Base-by-base conservation (phyloP, 2,329 filamentous ascomycete species). In the Trichoderma sp. region DNA sequence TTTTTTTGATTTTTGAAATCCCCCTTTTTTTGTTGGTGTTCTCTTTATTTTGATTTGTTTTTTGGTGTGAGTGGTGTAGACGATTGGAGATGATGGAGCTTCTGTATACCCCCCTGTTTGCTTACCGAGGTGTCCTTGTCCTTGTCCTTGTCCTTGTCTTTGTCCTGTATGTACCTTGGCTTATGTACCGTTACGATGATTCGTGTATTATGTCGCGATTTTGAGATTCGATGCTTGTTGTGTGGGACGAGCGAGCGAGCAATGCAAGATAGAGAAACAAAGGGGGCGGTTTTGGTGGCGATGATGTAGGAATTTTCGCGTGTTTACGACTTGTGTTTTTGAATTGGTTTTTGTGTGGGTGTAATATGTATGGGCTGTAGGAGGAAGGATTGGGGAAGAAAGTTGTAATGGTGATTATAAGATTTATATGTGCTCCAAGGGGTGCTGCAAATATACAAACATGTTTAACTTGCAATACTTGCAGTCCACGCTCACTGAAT, bases 61-160 rank as follows among this genome's bases (percentile, higher is more conserved):
- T 29, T 37, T 53, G 13, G 25, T 27, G 57, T 57, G 58, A 58
- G 67, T 45, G 34, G 53, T 34, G 52, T 68, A 22, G 52, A 53
- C n/a, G 10, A 39, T 32, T 10, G 59, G 39, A 34, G 17, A 48
- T 48, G 42, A 61, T 25, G 50, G 25, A 52, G 48, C 32, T 63
- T 64, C 53, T 64, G 60, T 65, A 68, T 65, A 65, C 67, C 67
- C 66, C 35, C 64, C 42, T 58, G 27, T 59, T 59, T 58, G 53
- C 60, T 64, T 15, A 64, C 29, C 17, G 64, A 45, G 27, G 37
- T 58, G n/a, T n/a, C n/a, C n/a, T n/a, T n/a, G n/a, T n/a, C n/a
- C n/a, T n/a, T n/a, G n/a, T n/a, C n/a, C n/a, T n/a, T n/a, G n/a
- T n/a, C n/a, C n/a, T n/a, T n/a, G n/a, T n/a, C n/a, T n/a, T n/a